These are phyloP conservation scores for Ceratocystis diversiconidia DNA, from an alignment of 2,329 filamentous ascomycete genomes.

Conservation along the genomic window DNA sequence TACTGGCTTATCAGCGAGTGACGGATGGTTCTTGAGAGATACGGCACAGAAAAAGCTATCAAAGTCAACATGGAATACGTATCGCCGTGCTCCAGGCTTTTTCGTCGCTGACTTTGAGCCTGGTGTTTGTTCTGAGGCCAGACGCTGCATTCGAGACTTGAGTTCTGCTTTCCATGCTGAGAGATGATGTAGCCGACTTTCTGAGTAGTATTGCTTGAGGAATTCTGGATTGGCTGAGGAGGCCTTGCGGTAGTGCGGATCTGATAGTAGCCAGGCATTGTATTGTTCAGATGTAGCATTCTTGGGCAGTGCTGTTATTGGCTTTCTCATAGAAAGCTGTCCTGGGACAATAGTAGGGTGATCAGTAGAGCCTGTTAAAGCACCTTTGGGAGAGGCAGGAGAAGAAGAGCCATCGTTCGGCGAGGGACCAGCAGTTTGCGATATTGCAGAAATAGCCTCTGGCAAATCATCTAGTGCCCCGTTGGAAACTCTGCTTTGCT, in stretches of 20 bases:
- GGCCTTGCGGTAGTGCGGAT: constrained; percentile 74
- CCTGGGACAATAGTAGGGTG: neutral
- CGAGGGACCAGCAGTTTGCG: neutral
- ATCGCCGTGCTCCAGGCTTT: constrained; percentile 52
- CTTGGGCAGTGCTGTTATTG: constrained; percentile 27
- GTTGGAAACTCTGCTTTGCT: neutral
- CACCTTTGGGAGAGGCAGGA: neutral
- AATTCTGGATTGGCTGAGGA: constrained; percentile 90
- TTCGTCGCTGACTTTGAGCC: constrained; percentile 34
- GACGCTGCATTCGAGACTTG: constrained; percentile 71
- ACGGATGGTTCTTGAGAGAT: constrained; percentile 62
- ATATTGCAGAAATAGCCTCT: neutral
- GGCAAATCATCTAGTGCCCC: neutral
- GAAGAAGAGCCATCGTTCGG: neutral
- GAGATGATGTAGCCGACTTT: constrained; percentile 86
- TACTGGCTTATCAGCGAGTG: constrained; percentile 63
- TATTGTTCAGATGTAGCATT: constrained; percentile 85
- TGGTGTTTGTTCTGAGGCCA: constrained; percentile 54
- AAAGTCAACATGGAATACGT: constrained; percentile 92
- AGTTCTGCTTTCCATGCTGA: constrained; percentile 94
- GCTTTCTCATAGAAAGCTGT: neutral
- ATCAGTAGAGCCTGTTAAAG: neutral
- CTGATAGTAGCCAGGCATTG: constrained; percentile 69
- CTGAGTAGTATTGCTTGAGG: constrained; percentile 83
- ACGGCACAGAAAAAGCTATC: constrained; percentile 97